Base-by-base conservation (phyloP, 495 filamentous ascomycete genomes). In the Tetracladium setigerum region DNA sequence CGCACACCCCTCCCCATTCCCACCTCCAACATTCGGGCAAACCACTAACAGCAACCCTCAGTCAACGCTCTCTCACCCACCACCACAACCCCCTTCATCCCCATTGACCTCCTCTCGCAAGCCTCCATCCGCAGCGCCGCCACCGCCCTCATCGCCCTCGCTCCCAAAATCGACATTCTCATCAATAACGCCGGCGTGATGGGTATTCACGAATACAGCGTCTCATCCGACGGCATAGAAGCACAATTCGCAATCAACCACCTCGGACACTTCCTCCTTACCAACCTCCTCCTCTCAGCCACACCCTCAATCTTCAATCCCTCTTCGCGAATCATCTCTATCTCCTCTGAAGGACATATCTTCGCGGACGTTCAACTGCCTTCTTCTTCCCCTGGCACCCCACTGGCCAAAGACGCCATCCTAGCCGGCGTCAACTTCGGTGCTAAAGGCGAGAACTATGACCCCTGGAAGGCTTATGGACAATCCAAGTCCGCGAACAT, bases 171-270 rank as follows among this genome's bases (percentile, higher is more conserved):
- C 30, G 76, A 86, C 58, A 74, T 83, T 19, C 54, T 86, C 1
- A 74, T 86, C 57, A 83, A 86, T 66, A 86, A 82, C 56, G 81
- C 83, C 11, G 83, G 76, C 5, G 71, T 85, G 44, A 85, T 86
- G 82, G 65, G 68, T 33, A 34, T 62, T 67, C 52, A 56, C 59
- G 42, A 59, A 61, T 68, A 55, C 50, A 47, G 44, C 27, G 54
- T 57, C 44, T 75, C 59, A 47, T 63, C 53, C 38, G 49, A 46
- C 35, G 67, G 69, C 8, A 59, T 73, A 42, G 81, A 84, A 56
- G 62, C 68, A 40, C 79, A 83, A 52, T 64, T 84, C 10, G 78
- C 69, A n/a, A 68, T 72, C 32, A 79, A 77, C 59, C 69, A 80
- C 50, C 62, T 78, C 11, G 75, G 74, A n/a, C 77, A 81, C 54